phyloP scores from a whole-genome alignment of 2,329 filamentous ascomycete species.

The Fusarium sp. region DNA sequence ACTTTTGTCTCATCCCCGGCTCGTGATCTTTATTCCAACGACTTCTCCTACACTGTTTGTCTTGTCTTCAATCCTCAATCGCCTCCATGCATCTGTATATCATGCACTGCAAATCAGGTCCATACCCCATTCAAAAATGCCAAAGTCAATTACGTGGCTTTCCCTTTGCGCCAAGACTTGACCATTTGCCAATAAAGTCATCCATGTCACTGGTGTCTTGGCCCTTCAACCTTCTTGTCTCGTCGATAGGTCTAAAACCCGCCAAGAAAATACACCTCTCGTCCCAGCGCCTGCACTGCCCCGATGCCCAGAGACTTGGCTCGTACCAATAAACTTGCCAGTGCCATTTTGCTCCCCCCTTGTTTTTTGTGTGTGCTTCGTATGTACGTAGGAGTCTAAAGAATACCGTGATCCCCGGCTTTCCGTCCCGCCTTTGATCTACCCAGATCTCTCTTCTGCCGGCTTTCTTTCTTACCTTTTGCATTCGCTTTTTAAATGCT shows the following conservation, averaged over 20 bases:
- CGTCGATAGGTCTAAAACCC: background rate
- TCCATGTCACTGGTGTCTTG: conserved; percentile 27
- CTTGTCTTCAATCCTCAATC: background rate
- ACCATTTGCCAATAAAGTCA: conserved; percentile 14
- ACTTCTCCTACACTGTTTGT: background rate
- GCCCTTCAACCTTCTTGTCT: conserved; percentile 11
- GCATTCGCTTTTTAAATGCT: conserved; percentile 3
- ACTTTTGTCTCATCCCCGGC: background rate
- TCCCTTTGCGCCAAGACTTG: conserved; percentile 26
- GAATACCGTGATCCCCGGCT: conserved; percentile 17
- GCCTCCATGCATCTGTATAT: background rate
- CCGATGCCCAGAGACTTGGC: conserved; percentile 40
- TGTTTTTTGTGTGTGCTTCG: background rate
- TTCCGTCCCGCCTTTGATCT: conserved; percentile 26
- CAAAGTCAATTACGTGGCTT: conserved; percentile 33
- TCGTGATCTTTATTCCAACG: background rate
- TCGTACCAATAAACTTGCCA: conserved; percentile 24
- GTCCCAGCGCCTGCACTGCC: conserved; percentile 35
- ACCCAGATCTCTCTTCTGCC: conserved; percentile 9
- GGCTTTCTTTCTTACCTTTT: background rate
- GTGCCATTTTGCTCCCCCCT: background rate
- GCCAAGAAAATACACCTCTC: conserved; percentile 22
- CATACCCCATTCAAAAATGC: no score
- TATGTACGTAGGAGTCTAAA: conserved; percentile 1
- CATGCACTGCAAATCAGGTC: conserved; percentile 13